Evolutionary conservation across 2,329 filamentous ascomycete species (phyloP), one percentile per base, ranked within the genome.

Genomic region (Cercospora berteroae): DNA sequence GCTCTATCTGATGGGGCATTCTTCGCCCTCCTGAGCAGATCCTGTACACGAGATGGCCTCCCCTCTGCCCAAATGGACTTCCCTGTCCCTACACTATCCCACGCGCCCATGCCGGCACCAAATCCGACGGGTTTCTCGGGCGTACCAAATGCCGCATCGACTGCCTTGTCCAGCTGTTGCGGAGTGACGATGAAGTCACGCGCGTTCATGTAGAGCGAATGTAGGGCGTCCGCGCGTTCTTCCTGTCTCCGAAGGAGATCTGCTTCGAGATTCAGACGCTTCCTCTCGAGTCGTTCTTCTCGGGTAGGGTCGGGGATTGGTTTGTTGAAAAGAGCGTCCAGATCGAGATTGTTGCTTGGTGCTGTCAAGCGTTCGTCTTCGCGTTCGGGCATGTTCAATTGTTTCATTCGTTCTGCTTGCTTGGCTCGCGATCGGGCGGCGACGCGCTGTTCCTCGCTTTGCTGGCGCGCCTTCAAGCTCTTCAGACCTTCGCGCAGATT

Each of bases 131-230:
- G 82, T 6, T 74, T 64, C 27, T 81, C 79, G 6, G 87, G 84
- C 27, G 88, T 87, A 16, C 87, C 85, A 80, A 97, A 99, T n/a
- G 90, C 84, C 70, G 84, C 81, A 23, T 96, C 90, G 65, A 97
- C 89, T 71, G 88, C 86, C 16, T 83, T 83, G 73, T 91, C 86
- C 36, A 99, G 86, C 78, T 96, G 90, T 60, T 85, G 81, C 78
- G 96, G 93, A 25, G 86, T 89, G 18, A 93, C 89, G 77, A 99
- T 97, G 81, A 98, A 99, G 44, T 87, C 83, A 27, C 90, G 87
- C 5, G 95, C 93, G 73, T 93, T 91, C 81, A 95, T 91, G 81
- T 99, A 99, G 12, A 99, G 86, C 67, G 92, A 89, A 80, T 97
- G 92, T 31, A 99, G 81, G 16, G 89, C 86, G 71, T 94, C 88